Conservation (phyloP, 148 eudicot species). For the Rhododendron vialii region DNA sequence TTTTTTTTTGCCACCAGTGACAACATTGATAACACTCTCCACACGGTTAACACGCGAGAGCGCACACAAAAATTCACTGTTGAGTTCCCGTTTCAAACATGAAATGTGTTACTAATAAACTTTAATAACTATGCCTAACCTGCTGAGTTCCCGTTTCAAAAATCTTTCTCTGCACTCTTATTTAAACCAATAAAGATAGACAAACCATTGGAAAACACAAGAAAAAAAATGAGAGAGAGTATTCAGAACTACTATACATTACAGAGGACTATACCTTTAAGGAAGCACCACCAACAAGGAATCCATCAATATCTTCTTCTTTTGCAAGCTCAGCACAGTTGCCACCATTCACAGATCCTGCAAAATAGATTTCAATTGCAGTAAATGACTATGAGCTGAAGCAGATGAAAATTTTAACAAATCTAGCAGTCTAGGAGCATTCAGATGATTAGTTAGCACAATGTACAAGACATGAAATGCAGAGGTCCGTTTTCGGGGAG, state of each 20-base stretch:
- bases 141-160: background rate
- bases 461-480: background rate
- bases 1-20: background rate
- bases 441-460: background rate
- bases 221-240: background rate
- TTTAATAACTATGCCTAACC: background rate
- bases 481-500: background rate
- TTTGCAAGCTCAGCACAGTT: conserved; percentile 95
- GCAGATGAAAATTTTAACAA: background rate
- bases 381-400: background rate
- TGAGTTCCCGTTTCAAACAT: no score
- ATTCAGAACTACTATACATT: background rate
- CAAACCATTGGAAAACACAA: background rate
- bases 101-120: background rate
- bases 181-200: background rate
- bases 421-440: background rate
- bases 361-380: background rate
- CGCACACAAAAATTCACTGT: background rate
- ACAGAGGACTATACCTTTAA: conserved; percentile 54
- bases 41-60: no score
- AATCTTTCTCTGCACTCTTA: background rate
- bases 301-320: conserved; percentile 95
- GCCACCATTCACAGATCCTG: conserved; percentile 97
- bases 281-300: conserved; percentile 99
- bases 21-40: background rate